Conservation (phyloP, 495 filamentous ascomycete species). For the Lichina pygmaea region DNA sequence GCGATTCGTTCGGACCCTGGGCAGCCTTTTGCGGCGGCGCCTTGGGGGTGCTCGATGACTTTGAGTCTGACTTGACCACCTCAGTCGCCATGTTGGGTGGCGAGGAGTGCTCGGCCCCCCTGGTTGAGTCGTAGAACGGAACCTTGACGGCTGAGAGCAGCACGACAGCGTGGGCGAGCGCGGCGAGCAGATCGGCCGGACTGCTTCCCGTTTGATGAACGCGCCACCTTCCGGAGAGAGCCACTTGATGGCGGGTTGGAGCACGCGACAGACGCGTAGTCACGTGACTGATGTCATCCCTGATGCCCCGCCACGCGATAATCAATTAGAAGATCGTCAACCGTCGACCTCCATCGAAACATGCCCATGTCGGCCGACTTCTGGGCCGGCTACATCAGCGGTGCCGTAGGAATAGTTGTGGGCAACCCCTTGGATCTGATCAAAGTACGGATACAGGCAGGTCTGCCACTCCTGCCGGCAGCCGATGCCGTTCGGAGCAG, state of each 20-base stretch:
- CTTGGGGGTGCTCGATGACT: background rate
- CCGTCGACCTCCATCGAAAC: background rate
- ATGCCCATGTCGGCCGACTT: constrained; percentile 51
- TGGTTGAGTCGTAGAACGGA: background rate
- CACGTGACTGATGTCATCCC: background rate
- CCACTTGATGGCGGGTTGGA: background rate
- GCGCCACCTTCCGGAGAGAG: too few relatives aligned
- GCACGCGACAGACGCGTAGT: background rate
- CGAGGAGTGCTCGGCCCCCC: background rate
- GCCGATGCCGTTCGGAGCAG: background rate
- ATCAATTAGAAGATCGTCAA: constrained; percentile 1
- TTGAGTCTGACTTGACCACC: background rate
- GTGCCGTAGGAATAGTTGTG: constrained; percentile 56
- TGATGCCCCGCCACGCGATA: background rate
- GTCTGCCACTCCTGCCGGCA: constrained; percentile 1
- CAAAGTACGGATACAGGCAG: constrained; percentile 60
- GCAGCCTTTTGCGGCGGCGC: background rate
- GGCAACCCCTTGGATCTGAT: constrained; percentile 72
- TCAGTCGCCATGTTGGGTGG: background rate
- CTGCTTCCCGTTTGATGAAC: too few relatives aligned
- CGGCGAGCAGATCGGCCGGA: too few relatives aligned
- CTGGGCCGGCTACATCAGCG: constrained; percentile 67
- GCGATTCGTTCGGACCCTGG: constrained; percentile 33
- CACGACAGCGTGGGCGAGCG: too few relatives aligned
- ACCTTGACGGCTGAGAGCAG: too few relatives aligned